Conservation (phyloP, 345 rosid species). For the Zanthoxylum bungeanum region DNA sequence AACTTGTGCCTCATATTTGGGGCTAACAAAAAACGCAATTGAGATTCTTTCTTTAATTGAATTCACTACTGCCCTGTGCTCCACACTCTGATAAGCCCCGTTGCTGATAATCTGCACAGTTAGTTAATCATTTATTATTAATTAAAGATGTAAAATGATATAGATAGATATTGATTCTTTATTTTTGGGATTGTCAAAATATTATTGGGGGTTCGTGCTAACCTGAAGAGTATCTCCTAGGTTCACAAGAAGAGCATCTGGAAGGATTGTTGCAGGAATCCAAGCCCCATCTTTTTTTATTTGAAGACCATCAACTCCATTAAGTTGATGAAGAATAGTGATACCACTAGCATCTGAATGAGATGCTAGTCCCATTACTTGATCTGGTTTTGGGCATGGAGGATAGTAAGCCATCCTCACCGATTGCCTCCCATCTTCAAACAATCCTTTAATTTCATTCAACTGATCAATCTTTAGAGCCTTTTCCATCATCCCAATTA, state of each 20-base stretch:
- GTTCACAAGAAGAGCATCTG: slow-evolving; percentile 6
- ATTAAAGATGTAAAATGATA: too few species aligned
- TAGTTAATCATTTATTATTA: neutral
- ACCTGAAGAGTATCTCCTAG: slow-evolving; percentile 15
- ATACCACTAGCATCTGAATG: slow-evolving; percentile 10
- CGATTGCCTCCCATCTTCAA: slow-evolving; percentile 33
- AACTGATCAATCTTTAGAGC: slow-evolving; percentile 16
- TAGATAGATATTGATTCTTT: too few species aligned
- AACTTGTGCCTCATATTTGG: slow-evolving; percentile 27
- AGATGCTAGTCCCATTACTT: slow-evolving; percentile 6
- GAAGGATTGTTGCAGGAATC: slow-evolving; percentile 1
- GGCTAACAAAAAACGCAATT: slow-evolving; percentile 20
- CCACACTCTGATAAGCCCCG: slow-evolving; percentile 24
- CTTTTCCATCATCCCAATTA: neutral
- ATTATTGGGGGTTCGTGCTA: neutral
- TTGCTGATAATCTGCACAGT: slow-evolving; percentile 24
- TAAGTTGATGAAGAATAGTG: slow-evolving; percentile 11
- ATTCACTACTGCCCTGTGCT: slow-evolving; percentile 22
- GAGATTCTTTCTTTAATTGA: slow-evolving; percentile 11
- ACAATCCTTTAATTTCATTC: slow-evolving; percentile 26
- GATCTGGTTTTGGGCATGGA: slow-evolving; percentile 13
- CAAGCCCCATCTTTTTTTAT: slow-evolving; percentile 12
- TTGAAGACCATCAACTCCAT: slow-evolving; percentile 12
- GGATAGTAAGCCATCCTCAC: slow-evolving; percentile 28
- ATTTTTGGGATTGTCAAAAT: too few species aligned